Conservation (phyloP, 2,329 filamentous ascomycete genomes). For the Stachybotrys echinatus region DNA sequence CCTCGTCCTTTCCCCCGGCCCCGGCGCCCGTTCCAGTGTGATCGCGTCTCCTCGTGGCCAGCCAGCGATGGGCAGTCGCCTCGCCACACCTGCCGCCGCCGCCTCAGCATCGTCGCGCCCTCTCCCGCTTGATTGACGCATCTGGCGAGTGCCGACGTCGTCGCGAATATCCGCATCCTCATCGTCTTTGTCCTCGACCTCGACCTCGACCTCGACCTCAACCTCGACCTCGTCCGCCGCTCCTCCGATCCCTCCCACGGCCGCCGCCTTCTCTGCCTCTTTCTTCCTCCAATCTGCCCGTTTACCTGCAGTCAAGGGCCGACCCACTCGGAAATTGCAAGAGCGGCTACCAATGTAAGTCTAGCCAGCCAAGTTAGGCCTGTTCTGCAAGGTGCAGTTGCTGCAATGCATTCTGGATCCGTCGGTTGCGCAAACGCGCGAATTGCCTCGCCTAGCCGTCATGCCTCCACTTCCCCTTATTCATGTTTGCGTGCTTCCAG, state of each 20-base stretch:
- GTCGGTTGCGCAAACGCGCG: background rate
- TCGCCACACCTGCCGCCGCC: no score
- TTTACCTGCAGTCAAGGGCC: background rate
- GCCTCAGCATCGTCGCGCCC: background rate
- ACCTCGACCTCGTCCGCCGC: background rate
- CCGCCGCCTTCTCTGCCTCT: background rate
- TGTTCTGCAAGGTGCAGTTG: background rate
- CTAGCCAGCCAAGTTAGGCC: background rate
- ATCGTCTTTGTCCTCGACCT: no score
- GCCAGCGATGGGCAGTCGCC: background rate
- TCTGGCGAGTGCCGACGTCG: no score
- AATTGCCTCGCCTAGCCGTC: background rate
- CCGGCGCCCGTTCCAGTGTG: background rate
- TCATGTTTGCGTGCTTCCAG: background rate
- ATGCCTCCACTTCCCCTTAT: background rate
- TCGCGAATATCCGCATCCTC: no score
- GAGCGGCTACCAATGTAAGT: background rate
- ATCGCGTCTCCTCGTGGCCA: background rate
- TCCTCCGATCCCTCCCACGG: no score
- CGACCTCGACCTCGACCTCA: no score
- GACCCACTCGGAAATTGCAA: background rate
- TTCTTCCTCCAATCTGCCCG: background rate
- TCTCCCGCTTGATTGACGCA: background rate
- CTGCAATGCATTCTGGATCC: background rate
- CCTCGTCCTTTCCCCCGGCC: background rate